These are phyloP conservation scores for Biscogniauxia mediterranea DNA, from an alignment of 2,329 filamentous ascomycete genomes.

Conservation along the genomic window DNA sequence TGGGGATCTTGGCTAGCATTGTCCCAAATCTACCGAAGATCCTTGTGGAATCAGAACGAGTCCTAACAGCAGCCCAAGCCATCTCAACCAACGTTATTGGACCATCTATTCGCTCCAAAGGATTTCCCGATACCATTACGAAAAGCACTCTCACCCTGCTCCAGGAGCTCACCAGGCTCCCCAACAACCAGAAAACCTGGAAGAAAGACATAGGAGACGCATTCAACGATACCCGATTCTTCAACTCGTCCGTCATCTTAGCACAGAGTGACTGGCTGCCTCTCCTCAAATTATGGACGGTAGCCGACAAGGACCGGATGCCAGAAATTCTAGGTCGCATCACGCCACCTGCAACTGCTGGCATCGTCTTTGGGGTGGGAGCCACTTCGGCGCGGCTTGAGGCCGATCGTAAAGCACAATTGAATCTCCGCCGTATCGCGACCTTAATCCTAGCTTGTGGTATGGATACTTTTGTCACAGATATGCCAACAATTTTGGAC, in stretches of 20 bases:
- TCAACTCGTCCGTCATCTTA: constrained; percentile 64
- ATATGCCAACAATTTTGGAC: constrained; percentile 71
- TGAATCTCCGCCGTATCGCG: constrained; percentile 81
- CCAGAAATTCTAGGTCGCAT: constrained; percentile 77
- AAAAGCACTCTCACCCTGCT: constrained; percentile 69
- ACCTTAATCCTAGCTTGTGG: constrained; percentile 75
- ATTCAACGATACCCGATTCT: constrained; percentile 87
- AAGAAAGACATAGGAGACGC: constrained; percentile 90
- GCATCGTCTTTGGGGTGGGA: constrained; percentile 98
- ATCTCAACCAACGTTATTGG: constrained; percentile 83
- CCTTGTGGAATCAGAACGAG: constrained; percentile 80
- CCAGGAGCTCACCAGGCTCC: constrained; percentile 72
- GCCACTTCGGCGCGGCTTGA: constrained; percentile 92
- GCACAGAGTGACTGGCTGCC: constrained; percentile 77
- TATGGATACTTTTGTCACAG: constrained; percentile 75
- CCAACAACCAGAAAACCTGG: constrained; percentile 83
- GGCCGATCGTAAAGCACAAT: constrained; percentile 87
- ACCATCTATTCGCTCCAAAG: constrained; percentile 77
- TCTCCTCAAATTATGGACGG: constrained; percentile 77
- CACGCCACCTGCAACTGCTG: constrained; percentile 82
- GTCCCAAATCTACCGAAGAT: constrained; percentile 80
- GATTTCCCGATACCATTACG: constrained; percentile 83
- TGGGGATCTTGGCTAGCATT: constrained; percentile 75
- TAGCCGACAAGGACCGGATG: constrained; percentile 85
- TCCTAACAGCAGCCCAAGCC: constrained; percentile 71